Evolutionary conservation across 331 rosid species (phyloP), one percentile per base, ranked within the genome.

Genomic region (Arachis monticola): DNA sequence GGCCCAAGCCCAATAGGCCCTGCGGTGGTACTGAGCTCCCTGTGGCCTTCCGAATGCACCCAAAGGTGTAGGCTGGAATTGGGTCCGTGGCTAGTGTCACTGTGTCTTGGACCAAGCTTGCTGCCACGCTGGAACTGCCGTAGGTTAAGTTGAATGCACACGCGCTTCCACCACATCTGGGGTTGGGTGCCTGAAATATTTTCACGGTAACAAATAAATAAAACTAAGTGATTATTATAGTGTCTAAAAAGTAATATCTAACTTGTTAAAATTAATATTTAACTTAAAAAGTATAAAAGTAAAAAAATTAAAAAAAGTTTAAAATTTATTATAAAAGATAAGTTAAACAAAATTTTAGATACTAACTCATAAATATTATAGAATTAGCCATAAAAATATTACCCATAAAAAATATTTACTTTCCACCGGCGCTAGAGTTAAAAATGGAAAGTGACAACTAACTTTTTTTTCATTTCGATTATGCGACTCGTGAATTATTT

Each of bases 1-100:
- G 90, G 81, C 99, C 97, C 57, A 95, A 69, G 64, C 99, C 99
- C 77, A 95, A 84, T 2, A 95, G 79, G 0, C 99, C 99, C 38
- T 95, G 99, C 1, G 79, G 88, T 0, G 99, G 99, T 0, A 85
- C 73, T 0, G 99, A 89, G 59, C 12, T 77, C 14, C 99, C 98
- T 0, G 96, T 88, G 17, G 91, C 46, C 56, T 86, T 88, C 4
- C 78, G 81, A 66, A 95, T 83, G 84, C 98, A 92, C 6, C 99
- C 99, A 14, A 95, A 92, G 55, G 93, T 82, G 90, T 88, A 92
- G 75, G 32, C 51, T 0, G 90, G 91, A 35, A 95, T 46, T 0
- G 83, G 75, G 79, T 92, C 98, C 11, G 75, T 72, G 27, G 99
- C 93, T 4, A 95, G 82, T 31, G 83, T 85, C 44, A 95, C 10